phyloP scores from a whole-genome alignment of 2,329 filamentous ascomycete species.

The Alternaria ethzedia region DNA sequence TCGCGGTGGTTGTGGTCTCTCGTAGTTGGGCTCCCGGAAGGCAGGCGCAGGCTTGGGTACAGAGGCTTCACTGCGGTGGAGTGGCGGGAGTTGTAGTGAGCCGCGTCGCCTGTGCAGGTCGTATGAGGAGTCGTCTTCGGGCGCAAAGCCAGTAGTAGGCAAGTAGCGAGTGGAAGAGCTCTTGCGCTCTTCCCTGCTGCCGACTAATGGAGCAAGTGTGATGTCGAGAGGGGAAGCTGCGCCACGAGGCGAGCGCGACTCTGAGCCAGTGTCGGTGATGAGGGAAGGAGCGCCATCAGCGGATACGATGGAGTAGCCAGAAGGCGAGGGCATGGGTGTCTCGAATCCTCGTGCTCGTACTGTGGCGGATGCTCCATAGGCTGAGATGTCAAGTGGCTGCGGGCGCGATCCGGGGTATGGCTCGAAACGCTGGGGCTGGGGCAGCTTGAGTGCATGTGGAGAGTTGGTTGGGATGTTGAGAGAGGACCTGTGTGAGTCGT shows the following conservation, averaged over 20 bases:
- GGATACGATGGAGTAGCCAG: conserved; percentile 67
- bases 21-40: conserved; percentile 35
- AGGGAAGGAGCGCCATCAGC: conserved; percentile 70
- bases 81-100: conserved; percentile 45
- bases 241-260: conserved; percentile 55
- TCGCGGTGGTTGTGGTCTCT: conserved; percentile 35
- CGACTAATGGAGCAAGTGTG: conserved; percentile 45
- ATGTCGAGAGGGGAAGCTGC: conserved; percentile 56
- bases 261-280: conserved; percentile 67
- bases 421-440: conserved; percentile 42
- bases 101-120: conserved; percentile 37
- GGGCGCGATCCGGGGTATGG: conserved; percentile 41
- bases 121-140: conserved; percentile 40
- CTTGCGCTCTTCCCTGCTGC: conserved; percentile 46
- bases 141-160: conserved; percentile 48
- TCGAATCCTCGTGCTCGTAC: conserved; percentile 52
- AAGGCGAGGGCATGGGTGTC: conserved; percentile 68
- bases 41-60: conserved; percentile 14
- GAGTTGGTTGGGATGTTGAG: conserved; percentile 35
- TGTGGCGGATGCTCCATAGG: conserved; percentile 28
- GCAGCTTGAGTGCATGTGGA: conserved; percentile 39
- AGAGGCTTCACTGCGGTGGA: conserved; percentile 29
- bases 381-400: conserved; percentile 39
- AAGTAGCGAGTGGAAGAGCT: conserved; percentile 46
- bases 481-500: conserved; percentile 38